phyloP scores from a whole-genome alignment of 2,329 filamentous ascomycete species.

The Drechslerella dactyloides region DNA sequence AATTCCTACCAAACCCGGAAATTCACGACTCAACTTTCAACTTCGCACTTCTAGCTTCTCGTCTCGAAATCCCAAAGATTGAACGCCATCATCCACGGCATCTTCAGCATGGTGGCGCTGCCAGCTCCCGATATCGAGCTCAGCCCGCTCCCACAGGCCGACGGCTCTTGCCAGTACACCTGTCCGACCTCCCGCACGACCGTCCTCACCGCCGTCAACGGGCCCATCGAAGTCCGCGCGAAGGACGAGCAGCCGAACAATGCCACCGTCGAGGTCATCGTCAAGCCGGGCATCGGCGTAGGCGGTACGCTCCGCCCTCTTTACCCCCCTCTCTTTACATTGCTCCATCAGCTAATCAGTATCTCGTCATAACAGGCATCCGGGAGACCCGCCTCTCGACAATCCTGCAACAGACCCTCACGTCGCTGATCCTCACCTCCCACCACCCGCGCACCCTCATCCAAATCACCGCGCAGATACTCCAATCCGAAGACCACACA shows the following conservation, averaged over 20 bases:
- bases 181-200: constrained; percentile 68
- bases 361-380: constrained; percentile 61
- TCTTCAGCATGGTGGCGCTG: constrained; percentile 7
- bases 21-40: constrained; percentile 24
- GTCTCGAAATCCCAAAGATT: no score
- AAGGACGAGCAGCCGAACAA: constrained; percentile 92
- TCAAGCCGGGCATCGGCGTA: constrained; percentile 83
- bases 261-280: constrained; percentile 84
- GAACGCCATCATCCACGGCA: constrained; percentile 1
- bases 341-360: constrained; percentile 37
- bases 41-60: constrained; percentile 6
- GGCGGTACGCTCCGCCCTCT: constrained; percentile 69
- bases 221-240: constrained; percentile 85
- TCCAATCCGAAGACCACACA: constrained; percentile 69
- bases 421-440: constrained; percentile 75
- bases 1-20: constrained; percentile 34
- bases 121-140: constrained; percentile 32
- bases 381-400: constrained; percentile 82
- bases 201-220: constrained; percentile 85
- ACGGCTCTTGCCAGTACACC: constrained; percentile 77
- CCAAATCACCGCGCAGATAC: constrained; percentile 80
- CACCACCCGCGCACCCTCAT: constrained; percentile 78
- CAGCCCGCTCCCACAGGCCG: constrained; percentile 68
- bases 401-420: constrained; percentile 73
- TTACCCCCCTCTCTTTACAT: constrained; percentile 30